Conservation (phyloP, 164 flowering plant species). For the Liriodendron chinense region DNA sequence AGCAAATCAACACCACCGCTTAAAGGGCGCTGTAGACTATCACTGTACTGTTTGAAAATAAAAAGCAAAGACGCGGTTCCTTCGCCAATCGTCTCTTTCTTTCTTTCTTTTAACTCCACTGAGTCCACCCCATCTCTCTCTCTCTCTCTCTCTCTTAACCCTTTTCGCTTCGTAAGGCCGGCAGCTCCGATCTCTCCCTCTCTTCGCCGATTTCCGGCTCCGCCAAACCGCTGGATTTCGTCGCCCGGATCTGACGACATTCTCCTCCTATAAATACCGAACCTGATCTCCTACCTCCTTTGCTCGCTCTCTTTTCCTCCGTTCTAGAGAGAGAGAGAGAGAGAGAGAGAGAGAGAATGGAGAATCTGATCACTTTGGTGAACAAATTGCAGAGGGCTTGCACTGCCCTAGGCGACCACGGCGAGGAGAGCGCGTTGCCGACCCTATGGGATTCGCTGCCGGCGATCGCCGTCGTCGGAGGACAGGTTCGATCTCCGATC, state of each 20-base stretch:
- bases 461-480: conserved; percentile 93
- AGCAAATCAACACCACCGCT: no score
- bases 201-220: background rate
- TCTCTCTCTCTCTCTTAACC: background rate
- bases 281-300: background rate
- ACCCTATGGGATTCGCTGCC: conserved; percentile 97
- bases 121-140: background rate
- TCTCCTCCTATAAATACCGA: background rate
- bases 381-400: conserved; percentile 92
- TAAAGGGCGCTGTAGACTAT: no score
- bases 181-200: conserved; percentile 5
- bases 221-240: background rate
- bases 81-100: background rate
- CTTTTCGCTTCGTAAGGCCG: background rate
- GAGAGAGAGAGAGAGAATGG: conserved; percentile 35
- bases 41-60: no score
- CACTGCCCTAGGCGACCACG: conserved; percentile 88
- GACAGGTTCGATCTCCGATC: conserved; percentile 58
- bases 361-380: conserved; percentile 70
- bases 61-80: background rate
- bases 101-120: background rate
- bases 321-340: background rate
- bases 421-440: conserved; percentile 81
- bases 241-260: background rate
- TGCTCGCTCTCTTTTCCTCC: background rate